These are phyloP conservation scores for Pseudogymnoascus sp. DNA, from an alignment of 2,329 filamentous ascomycete species.

Conservation along the genomic window DNA sequence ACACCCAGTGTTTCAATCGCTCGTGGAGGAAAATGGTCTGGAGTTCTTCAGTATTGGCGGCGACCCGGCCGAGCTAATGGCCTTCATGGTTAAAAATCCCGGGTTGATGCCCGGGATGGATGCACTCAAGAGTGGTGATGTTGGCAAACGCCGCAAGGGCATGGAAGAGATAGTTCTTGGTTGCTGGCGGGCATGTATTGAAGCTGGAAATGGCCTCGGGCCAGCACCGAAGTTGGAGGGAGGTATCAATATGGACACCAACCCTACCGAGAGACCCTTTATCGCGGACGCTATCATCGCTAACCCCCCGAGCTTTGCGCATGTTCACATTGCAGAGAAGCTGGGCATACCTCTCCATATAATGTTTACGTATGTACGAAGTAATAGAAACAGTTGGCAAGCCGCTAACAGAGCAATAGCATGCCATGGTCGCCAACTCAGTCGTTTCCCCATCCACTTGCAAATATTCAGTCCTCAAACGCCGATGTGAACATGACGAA, in stretches of 20 bases:
- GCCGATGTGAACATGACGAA: slow-evolving; percentile 68
- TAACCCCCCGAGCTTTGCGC: slow-evolving; percentile 66
- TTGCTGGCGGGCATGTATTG: slow-evolving; percentile 80
- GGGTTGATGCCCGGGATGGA: slow-evolving; percentile 79
- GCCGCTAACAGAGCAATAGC: slow-evolving; percentile 26
- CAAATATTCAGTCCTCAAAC: slow-evolving; percentile 66
- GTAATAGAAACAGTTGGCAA: slow-evolving; percentile 1
- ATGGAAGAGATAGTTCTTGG: slow-evolving; percentile 76
- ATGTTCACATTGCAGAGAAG: slow-evolving; percentile 65
- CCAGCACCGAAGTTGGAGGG: slow-evolving; percentile 43
- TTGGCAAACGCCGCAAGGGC: slow-evolving; percentile 64
- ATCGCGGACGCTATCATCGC: slow-evolving; percentile 73
- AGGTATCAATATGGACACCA: slow-evolving; percentile 30
- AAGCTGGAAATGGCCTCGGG: slow-evolving; percentile 62
- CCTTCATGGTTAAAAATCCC: slow-evolving; percentile 82
- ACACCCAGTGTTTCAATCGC: slow-evolving; percentile 59
- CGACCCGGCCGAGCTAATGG: slow-evolving; percentile 71
- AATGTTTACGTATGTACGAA: slow-evolving; percentile 71
- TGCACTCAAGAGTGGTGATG: slow-evolving; percentile 67
- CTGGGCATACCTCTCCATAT: slow-evolving; percentile 69
- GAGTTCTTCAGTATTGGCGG: slow-evolving; percentile 75
- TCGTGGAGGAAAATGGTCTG: slow-evolving; percentile 62
- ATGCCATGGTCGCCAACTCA: slow-evolving; percentile 65
- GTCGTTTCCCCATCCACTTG: slow-evolving; percentile 68
- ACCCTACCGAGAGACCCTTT: slow-evolving; percentile 47